phyloP scores from a whole-genome alignment of 805 yeast genomes.

The Yamadazyma laniorum region DNA sequence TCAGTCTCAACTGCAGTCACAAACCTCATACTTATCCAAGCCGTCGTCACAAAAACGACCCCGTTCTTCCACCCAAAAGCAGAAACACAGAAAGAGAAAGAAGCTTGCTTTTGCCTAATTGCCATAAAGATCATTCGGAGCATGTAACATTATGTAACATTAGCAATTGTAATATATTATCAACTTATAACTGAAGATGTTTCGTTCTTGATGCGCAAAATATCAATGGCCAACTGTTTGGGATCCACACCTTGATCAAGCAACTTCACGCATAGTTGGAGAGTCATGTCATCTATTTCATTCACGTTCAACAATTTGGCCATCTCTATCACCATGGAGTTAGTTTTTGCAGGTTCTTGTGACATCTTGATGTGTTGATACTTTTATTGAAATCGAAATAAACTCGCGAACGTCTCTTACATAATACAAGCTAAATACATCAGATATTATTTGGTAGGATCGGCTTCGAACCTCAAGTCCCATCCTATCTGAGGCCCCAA shows the following conservation, averaged over 20 bases:
- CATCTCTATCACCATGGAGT: slow-evolving; percentile 20
- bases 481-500: slow-evolving; percentile 91
- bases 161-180: slow-evolving; percentile 1
- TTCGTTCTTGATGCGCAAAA: slow-evolving; percentile 26
- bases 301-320: slow-evolving; percentile 23
- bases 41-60: slow-evolving; percentile 1
- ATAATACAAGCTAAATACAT: too few species aligned
- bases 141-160: slow-evolving; percentile 3
- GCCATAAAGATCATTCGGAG: too few species aligned
- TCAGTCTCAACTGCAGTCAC: too few species aligned
- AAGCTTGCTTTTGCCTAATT: slow-evolving; percentile 47
- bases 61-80: slow-evolving; percentile 2
- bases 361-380: neutral
- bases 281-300: slow-evolving; percentile 26
- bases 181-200: slow-evolving; percentile 15
- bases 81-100: slow-evolving; percentile 39
- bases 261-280: slow-evolving; percentile 32
- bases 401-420: too few species aligned
- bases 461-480: slow-evolving; percentile 85
- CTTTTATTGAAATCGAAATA: too few species aligned
- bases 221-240: slow-evolving; percentile 23
- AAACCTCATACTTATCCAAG: too few species aligned
- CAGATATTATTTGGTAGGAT: slow-evolving; percentile 36
- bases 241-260: slow-evolving; percentile 43
- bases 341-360: slow-evolving; percentile 9